Base-by-base conservation (phyloP, 2,329 filamentous ascomycete genomes). In the Hypoxylon sp. region DNA sequence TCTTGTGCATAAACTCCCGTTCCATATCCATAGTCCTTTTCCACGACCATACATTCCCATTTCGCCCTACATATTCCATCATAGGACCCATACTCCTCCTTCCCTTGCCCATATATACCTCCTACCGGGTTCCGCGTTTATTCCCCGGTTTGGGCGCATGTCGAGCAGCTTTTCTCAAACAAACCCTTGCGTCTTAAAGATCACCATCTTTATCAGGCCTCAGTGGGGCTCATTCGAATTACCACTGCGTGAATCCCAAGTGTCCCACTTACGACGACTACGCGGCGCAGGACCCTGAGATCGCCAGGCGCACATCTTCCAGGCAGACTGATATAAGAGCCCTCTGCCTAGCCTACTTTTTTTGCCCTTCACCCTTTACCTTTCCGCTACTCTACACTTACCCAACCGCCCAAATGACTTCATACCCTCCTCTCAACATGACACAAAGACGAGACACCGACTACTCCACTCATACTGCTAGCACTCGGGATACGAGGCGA, bases 401-500 rank as follows among this genome's bases (percentile, higher is more conserved):
- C 59, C 68, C 69, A 68, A 55, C 63, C 57, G 54, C 67, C 65
- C 47, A 26, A 52, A 70, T 73, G 70, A 60, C 67, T 72, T 67
- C 70, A 61, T 62, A 63, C 39, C 54, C 39, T 72, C 76, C 71
- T 63, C 79, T 78, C 75, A 76, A 76, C 67, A 79, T 80, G 77
- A 68, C 77, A 67, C 76, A 73, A 73, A 79, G 79, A 72, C 74
- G 80, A 67, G 74, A 77, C 64, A 76, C 73, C 64, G 70, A 63
- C 57, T 55, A 55, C 64, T 81, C 80, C 42, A 79, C 76, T 65
- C 78, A 79, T 71, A 78, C 78, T 56, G 78, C 80, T 64, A 81
- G 78, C 61, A 81, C 80, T 66, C 78, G 78, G 52, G 78, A 78
- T 65, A 84, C 81, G 13, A 78, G 78, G 56, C 78, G 78, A 66